Base-by-base conservation (phyloP, 305 asterid species). In the Rubia peregrina region DNA sequence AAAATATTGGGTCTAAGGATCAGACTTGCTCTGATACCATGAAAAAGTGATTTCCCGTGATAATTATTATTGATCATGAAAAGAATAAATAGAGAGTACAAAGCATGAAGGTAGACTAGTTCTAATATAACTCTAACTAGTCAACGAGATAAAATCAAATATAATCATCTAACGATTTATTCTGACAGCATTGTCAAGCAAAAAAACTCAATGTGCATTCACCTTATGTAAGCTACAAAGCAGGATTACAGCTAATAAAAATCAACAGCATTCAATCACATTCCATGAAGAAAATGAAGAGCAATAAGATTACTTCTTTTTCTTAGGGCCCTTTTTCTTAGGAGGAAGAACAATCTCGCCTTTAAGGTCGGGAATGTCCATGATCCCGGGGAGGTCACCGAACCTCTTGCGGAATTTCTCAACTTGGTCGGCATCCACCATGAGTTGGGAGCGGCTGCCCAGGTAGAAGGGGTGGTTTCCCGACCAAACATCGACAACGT, bases 381-480 rank as follows among this genome's bases (percentile, higher is more conserved):
- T 90, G 67, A 89, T 57, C 40, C 73, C 56, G 6, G 85, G 66
- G 64, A 93, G 82, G 16, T 90, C 97, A 68, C 85, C 75, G 65
- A 60, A 93, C 69, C 82, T 90, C 92, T 90, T 89, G 9, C 98
- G 79, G 77, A 90, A 93, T 51, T 93, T 93, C 72, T 83, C 97
- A 26, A 93, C 97, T 69, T 93, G 98, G 63, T 88, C 95, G 70
- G 88, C 96, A 46, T 90, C 95, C 51, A 85, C 61, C 36, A 89
- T 83, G 0, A 60, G 41, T 68, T 82, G 81, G 0, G 96, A 79
- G 40, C 98, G 87, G 74, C 89, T 81, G 42, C 97, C 97, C 24
- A 90, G 84, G 80, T 93, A 93, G 74, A 88, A 93, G 0, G 97
- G 95, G 72, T 93, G 98, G 71, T 93, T 93, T 9, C 98, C 98